Conservation (phyloP, 371 early-diverging fungal genomes). For the Apophysomyces ossiformis region DNA sequence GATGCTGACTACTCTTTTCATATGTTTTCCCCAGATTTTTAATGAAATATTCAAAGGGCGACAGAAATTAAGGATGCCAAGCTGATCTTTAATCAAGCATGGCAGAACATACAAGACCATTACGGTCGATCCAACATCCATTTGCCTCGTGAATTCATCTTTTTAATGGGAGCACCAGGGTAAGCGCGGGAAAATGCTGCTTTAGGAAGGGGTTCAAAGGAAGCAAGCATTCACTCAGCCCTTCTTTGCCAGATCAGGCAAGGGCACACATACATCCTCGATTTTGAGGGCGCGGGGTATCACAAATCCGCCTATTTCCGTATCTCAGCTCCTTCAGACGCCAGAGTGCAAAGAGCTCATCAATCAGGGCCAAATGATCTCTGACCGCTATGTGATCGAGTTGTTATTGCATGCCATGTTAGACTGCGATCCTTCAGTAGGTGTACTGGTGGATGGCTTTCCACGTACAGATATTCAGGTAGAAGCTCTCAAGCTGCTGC, state of each 20-base stretch:
- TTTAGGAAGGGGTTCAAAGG: neutral
- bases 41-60: constrained; percentile 25
- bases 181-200: constrained; percentile 17
- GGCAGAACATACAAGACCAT: constrained; percentile 68
- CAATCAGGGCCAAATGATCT: constrained; percentile 71
- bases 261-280: constrained; percentile 72
- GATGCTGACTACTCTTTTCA: neutral
- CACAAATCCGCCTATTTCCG: constrained; percentile 69
- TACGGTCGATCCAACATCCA: constrained; percentile 65
- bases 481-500: constrained; percentile 62
- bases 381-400: constrained; percentile 66
- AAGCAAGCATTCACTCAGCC: neutral
- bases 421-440: constrained; percentile 64
- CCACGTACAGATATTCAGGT: constrained; percentile 74
- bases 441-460: constrained; percentile 73
- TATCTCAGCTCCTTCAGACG: constrained; percentile 63
- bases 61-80: constrained; percentile 70
- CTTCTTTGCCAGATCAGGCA: constrained; percentile 49
- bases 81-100: constrained; percentile 71
- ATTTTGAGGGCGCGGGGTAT: constrained; percentile 67
- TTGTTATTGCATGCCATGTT: constrained; percentile 63
- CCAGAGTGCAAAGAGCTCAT: constrained; percentile 70
- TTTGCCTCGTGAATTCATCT: constrained; percentile 70
- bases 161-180: constrained; percentile 76
- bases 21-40: neutral